Base-by-base conservation (phyloP, 805 yeast species). In the Lachancea lanzarotensis region DNA sequence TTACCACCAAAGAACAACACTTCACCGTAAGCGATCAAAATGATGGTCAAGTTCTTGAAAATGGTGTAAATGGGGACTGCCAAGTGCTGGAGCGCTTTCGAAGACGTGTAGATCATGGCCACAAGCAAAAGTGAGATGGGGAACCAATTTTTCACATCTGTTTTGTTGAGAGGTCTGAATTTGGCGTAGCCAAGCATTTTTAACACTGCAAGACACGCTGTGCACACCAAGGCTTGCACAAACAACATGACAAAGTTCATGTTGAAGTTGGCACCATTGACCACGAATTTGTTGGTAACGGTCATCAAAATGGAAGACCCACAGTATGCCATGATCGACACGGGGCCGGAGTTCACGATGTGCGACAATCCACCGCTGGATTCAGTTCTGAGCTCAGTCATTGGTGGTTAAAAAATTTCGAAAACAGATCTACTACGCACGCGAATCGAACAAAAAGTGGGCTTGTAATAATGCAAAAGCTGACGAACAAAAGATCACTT, bases 11-110 rank as follows among this genome's bases (percentile, higher is more conserved):
- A 93, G 95, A 96, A 91, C 50, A 93, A 57, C 30, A 91, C 97
- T 71, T 93, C 98, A 72, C 98, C 98, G 66, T 93, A 93, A 30
- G 98, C 98, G 66, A 93, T 93, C 63, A 93, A 73, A 54, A 93
- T 91, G 63, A 93, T 93, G 50, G 98, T 91, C 68, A 93, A 79
- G 71, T 93, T 93, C 77, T 93, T 93, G 83, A 93, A 93, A 57
- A 93, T 91, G 53, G 98, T 93, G 76, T 89, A 93, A 47, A 93
- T 95, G 43, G 98, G 98, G 48, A 93, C 90, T 42, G 91, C 74
- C 62, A 93, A 79, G 70, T 70, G 88, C 69, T 88, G 95, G 60
- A 93, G 74, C 45, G 98, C 96, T 75, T 90, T 93, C 46, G 96
- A 86, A 38, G 93, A 84, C 45, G 98, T 93, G 75, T 90, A 93